These are phyloP conservation scores for Pythium oligandrum DNA, from an alignment of 352 stramenopile species.

Conservation along the genomic window DNA sequence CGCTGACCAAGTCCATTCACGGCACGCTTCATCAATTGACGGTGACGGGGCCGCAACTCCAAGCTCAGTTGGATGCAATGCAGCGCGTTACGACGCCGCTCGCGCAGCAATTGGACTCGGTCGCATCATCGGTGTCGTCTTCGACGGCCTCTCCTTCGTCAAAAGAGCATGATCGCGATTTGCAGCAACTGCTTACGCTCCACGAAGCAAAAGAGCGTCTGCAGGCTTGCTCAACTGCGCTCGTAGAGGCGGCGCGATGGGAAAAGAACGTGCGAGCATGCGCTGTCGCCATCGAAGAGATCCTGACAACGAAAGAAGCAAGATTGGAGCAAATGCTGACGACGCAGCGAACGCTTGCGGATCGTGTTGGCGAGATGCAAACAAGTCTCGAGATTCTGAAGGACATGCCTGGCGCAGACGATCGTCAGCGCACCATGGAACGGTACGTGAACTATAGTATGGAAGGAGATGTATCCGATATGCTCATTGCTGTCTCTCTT, in stretches of 20 bases:
- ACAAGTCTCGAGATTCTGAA: slow-evolving; percentile 26
- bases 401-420: slow-evolving; percentile 53
- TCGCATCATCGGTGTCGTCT: slow-evolving; percentile 8
- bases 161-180: slow-evolving; percentile 28
- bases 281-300: slow-evolving; percentile 30
- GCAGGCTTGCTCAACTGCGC: slow-evolving; percentile 53
- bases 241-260: slow-evolving; percentile 68
- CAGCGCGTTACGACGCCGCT: slow-evolving; percentile 39
- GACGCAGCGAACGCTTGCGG: background rate
- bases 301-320: too few species aligned
- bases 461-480: too few species aligned
- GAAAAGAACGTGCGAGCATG: slow-evolving; percentile 57
- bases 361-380: slow-evolving; percentile 6
- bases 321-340: too few species aligned
- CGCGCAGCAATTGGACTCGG: slow-evolving; percentile 31
- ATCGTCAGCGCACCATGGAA: slow-evolving; percentile 47
- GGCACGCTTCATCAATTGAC: slow-evolving; percentile 55
- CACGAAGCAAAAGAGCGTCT: slow-evolving; percentile 66
- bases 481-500: background rate
- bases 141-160: slow-evolving; percentile 2
- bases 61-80: slow-evolving; percentile 48
- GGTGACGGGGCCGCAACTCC: slow-evolving; percentile 36
- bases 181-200: slow-evolving; percentile 55
- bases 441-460: slow-evolving; percentile 1
- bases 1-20: slow-evolving; percentile 51